A percentile compares a stretch with the other conserved stretches of the same genome.
Conservation (phyloP, 1,284 basidiomycete species). For the Porodaedalea pini region DNA sequence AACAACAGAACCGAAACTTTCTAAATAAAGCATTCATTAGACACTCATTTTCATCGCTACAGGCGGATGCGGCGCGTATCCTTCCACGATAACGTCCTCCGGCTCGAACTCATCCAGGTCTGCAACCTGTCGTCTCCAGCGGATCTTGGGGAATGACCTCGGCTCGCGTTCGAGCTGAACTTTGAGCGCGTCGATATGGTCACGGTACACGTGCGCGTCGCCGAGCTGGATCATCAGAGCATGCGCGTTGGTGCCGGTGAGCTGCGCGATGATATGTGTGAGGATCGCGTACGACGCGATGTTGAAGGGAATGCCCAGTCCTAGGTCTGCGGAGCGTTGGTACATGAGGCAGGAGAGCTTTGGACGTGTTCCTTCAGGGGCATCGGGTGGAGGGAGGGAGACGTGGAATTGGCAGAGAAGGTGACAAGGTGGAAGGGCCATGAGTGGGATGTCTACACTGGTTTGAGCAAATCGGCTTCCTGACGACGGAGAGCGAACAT, state of each 20-base stretch:
- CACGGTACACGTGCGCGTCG: slow-evolving; percentile 94
- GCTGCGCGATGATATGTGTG: slow-evolving; percentile 93
- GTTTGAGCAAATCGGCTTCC: background rate
- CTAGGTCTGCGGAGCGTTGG: slow-evolving; percentile 95
- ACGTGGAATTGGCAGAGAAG: slow-evolving; percentile 99
- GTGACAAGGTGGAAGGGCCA: slow-evolving; percentile 98
- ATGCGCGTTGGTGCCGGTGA: slow-evolving; percentile 83
- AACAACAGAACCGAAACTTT: background rate
- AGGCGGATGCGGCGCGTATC: slow-evolving; percentile 81
- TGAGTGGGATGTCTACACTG: slow-evolving; percentile 74
- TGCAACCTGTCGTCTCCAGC: slow-evolving; percentile 59
- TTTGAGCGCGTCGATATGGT: slow-evolving; percentile 86
- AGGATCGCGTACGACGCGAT: slow-evolving; percentile 97
- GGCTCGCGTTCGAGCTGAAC: slow-evolving; percentile 81
- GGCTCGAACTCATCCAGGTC: slow-evolving; percentile 84
- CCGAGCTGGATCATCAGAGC: slow-evolving; percentile 93
- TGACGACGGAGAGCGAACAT: slow-evolving; percentile 25
- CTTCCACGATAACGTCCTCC: slow-evolving; percentile 82
- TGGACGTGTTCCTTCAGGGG: slow-evolving; percentile 52
- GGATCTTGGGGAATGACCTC: slow-evolving; percentile 78
- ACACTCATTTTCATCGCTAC: slow-evolving; percentile 99
- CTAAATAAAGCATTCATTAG: slow-evolving; percentile 34
- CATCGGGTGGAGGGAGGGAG: slow-evolving; percentile 60
- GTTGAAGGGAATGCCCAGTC: slow-evolving; percentile 97
- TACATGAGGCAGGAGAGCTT: slow-evolving; percentile 95